A percentile compares a stretch with the other conserved stretches of the same genome.
Conservation (phyloP, 495 filamentous ascomycete genomes). For the Darksidea phi region DNA sequence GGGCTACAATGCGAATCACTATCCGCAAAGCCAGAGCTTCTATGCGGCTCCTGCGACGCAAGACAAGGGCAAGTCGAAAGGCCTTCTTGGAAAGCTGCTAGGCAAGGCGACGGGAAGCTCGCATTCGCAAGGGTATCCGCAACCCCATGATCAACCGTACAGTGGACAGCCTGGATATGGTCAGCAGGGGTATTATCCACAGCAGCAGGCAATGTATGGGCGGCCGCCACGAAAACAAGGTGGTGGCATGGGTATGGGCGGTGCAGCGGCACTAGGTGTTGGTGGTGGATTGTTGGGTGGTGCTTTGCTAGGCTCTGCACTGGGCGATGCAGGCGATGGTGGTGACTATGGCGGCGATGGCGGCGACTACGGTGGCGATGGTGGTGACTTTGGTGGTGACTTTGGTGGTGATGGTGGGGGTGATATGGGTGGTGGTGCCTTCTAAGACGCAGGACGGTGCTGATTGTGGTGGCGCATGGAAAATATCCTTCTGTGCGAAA, state of each 20-base stretch:
- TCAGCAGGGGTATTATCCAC: constrained; percentile 3
- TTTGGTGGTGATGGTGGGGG: constrained; percentile 45
- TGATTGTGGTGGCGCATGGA: too few relatives aligned
- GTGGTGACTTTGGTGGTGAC: constrained; percentile 39
- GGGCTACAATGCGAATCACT: background rate
- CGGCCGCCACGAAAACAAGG: constrained; percentile 38
- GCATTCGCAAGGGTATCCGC: constrained; percentile 6
- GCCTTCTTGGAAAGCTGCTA: constrained; percentile 57
- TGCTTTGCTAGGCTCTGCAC: constrained; percentile 62
- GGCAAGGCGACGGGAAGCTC: constrained; percentile 37
- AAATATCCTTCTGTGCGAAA: too few relatives aligned
- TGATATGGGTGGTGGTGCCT: constrained; percentile 40
- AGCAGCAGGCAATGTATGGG: constrained; percentile 28
- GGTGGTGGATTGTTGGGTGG: constrained; percentile 77
- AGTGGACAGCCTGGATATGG: constrained; percentile 11
- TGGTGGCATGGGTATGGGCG: constrained; percentile 62
- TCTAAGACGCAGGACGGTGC: too few relatives aligned
- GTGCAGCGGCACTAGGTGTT: constrained; percentile 71
- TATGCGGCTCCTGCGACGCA: constrained; percentile 33
- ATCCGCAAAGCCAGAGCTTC: background rate
- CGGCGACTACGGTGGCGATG: constrained; percentile 24
- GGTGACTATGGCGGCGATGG: constrained; percentile 37
- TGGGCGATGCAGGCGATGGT: constrained; percentile 44
- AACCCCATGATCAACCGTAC: constrained; percentile 15
- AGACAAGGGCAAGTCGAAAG: constrained; percentile 44